Evolutionary conservation across 2,329 filamentous ascomycete genomes (phyloP), one percentile per base, ranked within the genome.

Genomic region (Diaporthe amygdali): DNA sequence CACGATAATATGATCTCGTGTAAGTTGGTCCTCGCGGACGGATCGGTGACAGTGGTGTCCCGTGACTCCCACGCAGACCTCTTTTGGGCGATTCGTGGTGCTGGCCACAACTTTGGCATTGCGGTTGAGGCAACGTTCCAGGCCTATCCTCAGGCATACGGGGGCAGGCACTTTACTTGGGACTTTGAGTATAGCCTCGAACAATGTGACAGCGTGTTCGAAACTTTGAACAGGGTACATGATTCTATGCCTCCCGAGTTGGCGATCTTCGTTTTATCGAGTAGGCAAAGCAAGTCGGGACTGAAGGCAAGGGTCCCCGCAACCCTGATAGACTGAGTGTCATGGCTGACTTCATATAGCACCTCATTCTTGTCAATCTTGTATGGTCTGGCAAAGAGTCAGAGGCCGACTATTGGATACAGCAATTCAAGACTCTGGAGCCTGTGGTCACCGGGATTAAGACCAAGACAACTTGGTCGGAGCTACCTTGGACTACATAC

Each of bases 31-130:
- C 78, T 83, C 5, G 81, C 82, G 14, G 75, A 80, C 32, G 83
- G 82, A 73, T 82, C 2, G 76, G 76, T 84, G 4, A 79, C 73
- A 0, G 81, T 81, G 78, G 81, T 81, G 78, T 87, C 84, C 2
- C 77, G 81, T 14, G 75, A 76, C 0, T 80, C 86, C 74, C 83
- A 89, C 44, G 2, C 74, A 0, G 81, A 83, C 59, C 77, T 85
- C 8, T 84, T 84, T 75, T 84, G 82, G 82, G 83, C 80, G 0
- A 70, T 84, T 3, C 77, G 80, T 1, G 83, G 83, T 6, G 83
- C 83, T 0, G 83, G 82, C 0, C 78, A 79, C 41, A 84, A 81
- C 70, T 85, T 86, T 69, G 84, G 83, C n/a, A 80, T 86, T 30
- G 82, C 83, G 20, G 87, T 85, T 1, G 82, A 82, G 3, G 76